Evolutionary conservation across 2,329 filamentous ascomycete species (phyloP).

Genomic region (Rutstroemia sp.): DNA sequence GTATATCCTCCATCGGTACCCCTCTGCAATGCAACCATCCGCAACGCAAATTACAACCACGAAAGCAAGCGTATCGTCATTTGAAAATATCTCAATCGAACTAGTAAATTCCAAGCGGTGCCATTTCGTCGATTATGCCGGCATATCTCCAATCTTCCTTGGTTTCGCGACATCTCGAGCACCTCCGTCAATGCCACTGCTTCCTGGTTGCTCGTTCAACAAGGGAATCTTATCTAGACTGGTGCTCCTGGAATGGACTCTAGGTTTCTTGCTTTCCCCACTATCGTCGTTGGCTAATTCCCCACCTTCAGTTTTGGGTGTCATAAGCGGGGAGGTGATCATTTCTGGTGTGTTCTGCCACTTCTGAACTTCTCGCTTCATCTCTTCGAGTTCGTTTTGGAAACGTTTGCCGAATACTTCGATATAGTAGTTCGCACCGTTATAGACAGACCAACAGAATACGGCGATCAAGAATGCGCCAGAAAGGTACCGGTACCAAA

Average conservation of each 20-base stretch:
- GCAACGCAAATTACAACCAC: no score
- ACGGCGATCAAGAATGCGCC: conserved; percentile 68
- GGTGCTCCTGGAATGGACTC: conserved; percentile 12
- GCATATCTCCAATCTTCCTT: conserved; percentile 34
- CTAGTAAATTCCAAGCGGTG: neutral
- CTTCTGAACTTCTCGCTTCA: conserved; percentile 82
- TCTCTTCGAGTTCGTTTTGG: conserved; percentile 86
- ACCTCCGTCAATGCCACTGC: conserved; percentile 38
- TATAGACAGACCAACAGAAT: conserved; percentile 95
- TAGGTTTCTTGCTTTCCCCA: neutral
- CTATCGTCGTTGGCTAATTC: conserved; percentile 5
- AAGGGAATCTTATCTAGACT: conserved; percentile 50
- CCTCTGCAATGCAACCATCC: no score
- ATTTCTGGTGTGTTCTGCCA: conserved; percentile 64
- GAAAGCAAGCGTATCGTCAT: neutral
- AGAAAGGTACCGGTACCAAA: conserved; percentile 78
- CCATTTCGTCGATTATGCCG: conserved; percentile 14
- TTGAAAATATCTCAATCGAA: neutral
- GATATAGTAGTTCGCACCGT: conserved; percentile 96
- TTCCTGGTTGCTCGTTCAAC: conserved; percentile 40
- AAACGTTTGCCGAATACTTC: conserved; percentile 96
- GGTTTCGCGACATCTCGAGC: conserved; percentile 41
- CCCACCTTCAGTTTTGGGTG: conserved; percentile 28
- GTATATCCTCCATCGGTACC: no score
- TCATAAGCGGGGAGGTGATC: conserved; percentile 33